These are phyloP conservation scores for Dryadomyces sulphureus DNA, from an alignment of 2,329 filamentous ascomycete genomes.

Conservation along the genomic window DNA sequence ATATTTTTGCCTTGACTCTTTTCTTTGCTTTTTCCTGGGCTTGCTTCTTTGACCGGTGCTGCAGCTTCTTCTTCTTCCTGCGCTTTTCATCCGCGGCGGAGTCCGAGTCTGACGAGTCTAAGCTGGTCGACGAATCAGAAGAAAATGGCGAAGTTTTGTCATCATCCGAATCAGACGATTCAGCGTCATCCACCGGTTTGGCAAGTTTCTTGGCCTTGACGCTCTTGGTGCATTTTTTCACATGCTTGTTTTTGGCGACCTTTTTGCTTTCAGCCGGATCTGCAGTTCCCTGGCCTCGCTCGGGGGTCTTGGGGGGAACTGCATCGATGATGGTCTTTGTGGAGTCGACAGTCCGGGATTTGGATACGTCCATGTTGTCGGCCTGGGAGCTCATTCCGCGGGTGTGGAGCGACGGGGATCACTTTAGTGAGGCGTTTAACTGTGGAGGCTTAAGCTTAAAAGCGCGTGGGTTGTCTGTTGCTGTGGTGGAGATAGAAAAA, in stretches of 20 bases:
- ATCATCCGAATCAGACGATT: conserved; percentile 6
- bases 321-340: conserved; percentile 12
- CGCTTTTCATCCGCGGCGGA: too few relatives aligned
- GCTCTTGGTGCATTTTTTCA: conserved; percentile 16
- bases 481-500: background rate
- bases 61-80: conserved; percentile 14
- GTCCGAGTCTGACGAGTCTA: conserved; percentile 8
- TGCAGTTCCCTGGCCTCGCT: conserved; percentile 12
- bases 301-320: conserved; percentile 9
- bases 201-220: conserved; percentile 15
- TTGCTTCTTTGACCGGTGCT: conserved; percentile 16
- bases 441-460: background rate
- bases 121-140: conserved; percentile 13
- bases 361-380: conserved; percentile 10
- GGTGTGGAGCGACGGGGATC: background rate
- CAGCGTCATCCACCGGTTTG: conserved; percentile 6
- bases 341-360: conserved; percentile 12
- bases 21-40: conserved; percentile 17
- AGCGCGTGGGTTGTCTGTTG: background rate
- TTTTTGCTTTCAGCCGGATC: conserved; percentile 9
- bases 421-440: too few relatives aligned
- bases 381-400: conserved; percentile 13
- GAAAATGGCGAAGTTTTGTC: conserved; percentile 10
- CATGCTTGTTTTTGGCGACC: conserved; percentile 11
- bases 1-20: conserved; percentile 12